Percentiles rank a stretch among this genome's conserved stretches.
Conservation (phyloP, 2,329 filamentous ascomycete genomes). For the Paracoccidioides lutzii region DNA sequence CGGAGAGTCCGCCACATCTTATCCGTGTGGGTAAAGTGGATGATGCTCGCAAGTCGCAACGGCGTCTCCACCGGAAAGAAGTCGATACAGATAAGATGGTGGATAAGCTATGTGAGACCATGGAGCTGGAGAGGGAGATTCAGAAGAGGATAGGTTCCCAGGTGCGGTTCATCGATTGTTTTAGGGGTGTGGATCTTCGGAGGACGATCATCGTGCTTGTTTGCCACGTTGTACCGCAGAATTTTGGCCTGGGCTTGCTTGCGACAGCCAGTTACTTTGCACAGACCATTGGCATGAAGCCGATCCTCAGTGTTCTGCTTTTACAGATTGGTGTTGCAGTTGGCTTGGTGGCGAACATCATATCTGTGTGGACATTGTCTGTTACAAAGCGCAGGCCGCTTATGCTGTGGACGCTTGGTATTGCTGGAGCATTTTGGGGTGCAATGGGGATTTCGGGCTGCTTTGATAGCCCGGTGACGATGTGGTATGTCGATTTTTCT, state of each 20-base stretch:
- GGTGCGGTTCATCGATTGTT: conserved; percentile 20
- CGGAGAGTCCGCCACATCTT: conserved; percentile 40
- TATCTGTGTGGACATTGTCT: conserved; percentile 34
- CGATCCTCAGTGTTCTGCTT: conserved; percentile 27
- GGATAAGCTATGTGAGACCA: conserved; percentile 26
- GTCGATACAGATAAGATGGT: conserved; percentile 24
- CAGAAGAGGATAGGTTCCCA: conserved; percentile 18
- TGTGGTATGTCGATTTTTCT: conserved; percentile 24
- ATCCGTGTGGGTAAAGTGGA: conserved; percentile 30
- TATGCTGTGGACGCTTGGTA: conserved; percentile 21
- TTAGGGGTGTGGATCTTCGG: conserved; percentile 16
- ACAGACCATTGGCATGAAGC: conserved; percentile 22
- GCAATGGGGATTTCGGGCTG: conserved; percentile 38
- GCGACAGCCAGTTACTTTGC: conserved; percentile 32
- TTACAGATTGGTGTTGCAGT: conserved; percentile 35
- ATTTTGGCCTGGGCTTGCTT: conserved; percentile 37
- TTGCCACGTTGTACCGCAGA: conserved; percentile 30
- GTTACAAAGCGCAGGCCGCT: conserved; percentile 30
- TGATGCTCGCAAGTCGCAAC: conserved; percentile 35
- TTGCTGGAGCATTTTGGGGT: conserved; percentile 30
- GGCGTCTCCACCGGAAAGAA: conserved; percentile 35
- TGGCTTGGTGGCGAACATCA: conserved; percentile 34
- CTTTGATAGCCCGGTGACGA: conserved; percentile 26
- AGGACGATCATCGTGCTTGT: conserved; percentile 25
- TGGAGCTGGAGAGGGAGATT: conserved; percentile 39